These are phyloP conservation scores for Tothia fuscella DNA, from an alignment of 2,329 filamentous ascomycete species.

Conservation along the genomic window DNA sequence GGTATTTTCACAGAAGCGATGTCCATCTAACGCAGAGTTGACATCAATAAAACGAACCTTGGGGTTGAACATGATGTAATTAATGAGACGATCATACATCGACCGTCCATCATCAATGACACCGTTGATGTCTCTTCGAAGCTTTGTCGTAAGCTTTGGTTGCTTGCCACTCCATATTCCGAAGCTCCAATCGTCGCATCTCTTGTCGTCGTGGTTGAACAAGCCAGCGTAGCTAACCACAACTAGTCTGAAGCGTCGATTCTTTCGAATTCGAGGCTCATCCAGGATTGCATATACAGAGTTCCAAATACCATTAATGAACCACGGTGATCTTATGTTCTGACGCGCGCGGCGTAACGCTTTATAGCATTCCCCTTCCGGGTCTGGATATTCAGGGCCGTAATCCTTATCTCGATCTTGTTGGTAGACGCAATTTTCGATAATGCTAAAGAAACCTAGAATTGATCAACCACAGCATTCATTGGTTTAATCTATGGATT, in stretches of 20 bases:
- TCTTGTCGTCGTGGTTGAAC: slow-evolving; percentile 11
- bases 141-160: slow-evolving; percentile 4
- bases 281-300: slow-evolving; percentile 6
- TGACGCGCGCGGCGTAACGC: background rate
- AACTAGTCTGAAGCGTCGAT: slow-evolving; percentile 5
- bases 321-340: slow-evolving; percentile 6
- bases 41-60: slow-evolving; percentile 3
- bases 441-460: background rate
- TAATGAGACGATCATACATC: slow-evolving; percentile 7
- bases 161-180: slow-evolving; percentile 10
- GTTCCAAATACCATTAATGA: background rate
- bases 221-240: slow-evolving; percentile 10
- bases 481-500: too few relatives aligned
- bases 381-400: slow-evolving; percentile 11
- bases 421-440: slow-evolving; percentile 10
- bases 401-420: slow-evolving; percentile 7
- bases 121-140: slow-evolving; percentile 9
- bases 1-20: slow-evolving; percentile 8
- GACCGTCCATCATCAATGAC: slow-evolving; percentile 7
- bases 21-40: slow-evolving; percentile 1
- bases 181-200: slow-evolving; percentile 10
- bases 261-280: slow-evolving; percentile 1
- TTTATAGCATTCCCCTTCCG: slow-evolving; percentile 8
- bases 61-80: background rate
- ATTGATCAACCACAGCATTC: too few relatives aligned